Conservation (phyloP, 306 rosid species). For the Trichosanthes cucumerina region DNA sequence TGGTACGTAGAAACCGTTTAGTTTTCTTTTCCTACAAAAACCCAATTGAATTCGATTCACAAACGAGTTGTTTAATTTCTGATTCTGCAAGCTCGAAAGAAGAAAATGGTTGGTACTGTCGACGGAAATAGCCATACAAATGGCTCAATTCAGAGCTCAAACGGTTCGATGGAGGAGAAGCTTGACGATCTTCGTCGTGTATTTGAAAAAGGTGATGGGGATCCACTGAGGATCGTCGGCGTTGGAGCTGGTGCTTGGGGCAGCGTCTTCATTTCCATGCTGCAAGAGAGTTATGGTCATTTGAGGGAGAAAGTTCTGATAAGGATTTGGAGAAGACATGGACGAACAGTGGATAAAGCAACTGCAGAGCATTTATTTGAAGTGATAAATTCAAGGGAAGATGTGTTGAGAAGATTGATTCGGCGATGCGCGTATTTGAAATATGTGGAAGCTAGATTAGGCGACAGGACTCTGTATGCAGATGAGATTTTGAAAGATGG, state of each 20-base stretch:
- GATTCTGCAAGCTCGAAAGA: slow-evolving; percentile 15
- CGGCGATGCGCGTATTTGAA: slow-evolving; percentile 89
- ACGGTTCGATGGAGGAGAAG: slow-evolving; percentile 54
- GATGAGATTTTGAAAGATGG: slow-evolving; percentile 97
- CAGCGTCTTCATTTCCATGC: slow-evolving; percentile 78
- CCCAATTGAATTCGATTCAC: not conserved
- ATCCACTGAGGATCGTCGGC: slow-evolving; percentile 81
- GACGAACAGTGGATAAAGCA: slow-evolving; percentile 63
- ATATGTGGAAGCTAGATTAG: slow-evolving; percentile 84
- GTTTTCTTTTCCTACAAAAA: not conserved
- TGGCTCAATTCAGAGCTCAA: slow-evolving; percentile 34
- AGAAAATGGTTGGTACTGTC: slow-evolving; percentile 35
- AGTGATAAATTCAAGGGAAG: slow-evolving; percentile 89
- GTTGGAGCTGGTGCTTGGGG: slow-evolving; percentile 99
- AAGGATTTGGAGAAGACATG: slow-evolving; percentile 86
- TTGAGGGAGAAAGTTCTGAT: slow-evolving; percentile 59
- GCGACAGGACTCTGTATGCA: slow-evolving; percentile 65
- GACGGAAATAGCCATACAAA: slow-evolving; percentile 22
- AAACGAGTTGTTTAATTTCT: not conserved
- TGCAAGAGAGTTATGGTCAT: slow-evolving; percentile 72
- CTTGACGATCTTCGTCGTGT: slow-evolving; percentile 63
- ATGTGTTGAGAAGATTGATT: slow-evolving; percentile 79
- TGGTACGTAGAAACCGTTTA: not conserved
- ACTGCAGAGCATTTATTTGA: slow-evolving; percentile 80
- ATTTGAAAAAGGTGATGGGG: slow-evolving; percentile 69